Evolutionary conservation across 1,139 yeast genomes (phyloP).

Genomic region (Magnusiomyces ingens): DNA sequence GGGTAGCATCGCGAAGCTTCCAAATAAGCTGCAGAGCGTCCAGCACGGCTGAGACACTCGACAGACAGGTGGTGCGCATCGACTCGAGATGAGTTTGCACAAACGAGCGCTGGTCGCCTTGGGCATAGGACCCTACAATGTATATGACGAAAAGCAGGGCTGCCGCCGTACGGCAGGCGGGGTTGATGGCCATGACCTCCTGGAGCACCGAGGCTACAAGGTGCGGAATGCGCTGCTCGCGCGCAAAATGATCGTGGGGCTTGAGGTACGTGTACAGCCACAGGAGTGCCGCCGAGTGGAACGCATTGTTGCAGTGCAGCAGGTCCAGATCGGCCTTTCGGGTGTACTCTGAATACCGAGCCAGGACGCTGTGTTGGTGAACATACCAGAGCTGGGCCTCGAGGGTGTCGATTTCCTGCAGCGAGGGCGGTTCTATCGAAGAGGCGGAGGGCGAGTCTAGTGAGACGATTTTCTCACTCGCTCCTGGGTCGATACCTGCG

Average conservation of each 20-base stretch:
- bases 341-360: constrained; percentile 6
- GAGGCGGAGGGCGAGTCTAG: neutral
- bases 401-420: constrained; percentile 8
- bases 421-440: constrained; percentile 2
- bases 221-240: constrained; percentile 8
- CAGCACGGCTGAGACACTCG: constrained; percentile 13
- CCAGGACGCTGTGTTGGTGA: constrained; percentile 7
- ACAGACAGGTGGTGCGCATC: constrained; percentile 16
- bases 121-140: constrained; percentile 15
- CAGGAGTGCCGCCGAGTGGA: constrained; percentile 15
- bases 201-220: constrained; percentile 10
- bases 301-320: constrained; percentile 15
- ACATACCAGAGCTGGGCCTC: constrained; percentile 11
- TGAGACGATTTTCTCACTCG: neutral
- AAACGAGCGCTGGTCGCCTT: constrained; percentile 12
- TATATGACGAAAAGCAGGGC: constrained; percentile 16
- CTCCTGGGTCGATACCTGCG: neutral
- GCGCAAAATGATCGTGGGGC: constrained; percentile 4
- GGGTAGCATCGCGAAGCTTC: constrained; percentile 11
- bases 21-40: constrained; percentile 13
- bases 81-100: constrained; percentile 8
- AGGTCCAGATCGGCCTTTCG: constrained; percentile 13
- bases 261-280: constrained; percentile 15
- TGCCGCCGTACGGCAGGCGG: constrained; percentile 15
- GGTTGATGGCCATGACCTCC: constrained; percentile 13